Conservation (phyloP, 1,139 yeast genomes). For the Lodderomyces orthopsilosis region DNA sequence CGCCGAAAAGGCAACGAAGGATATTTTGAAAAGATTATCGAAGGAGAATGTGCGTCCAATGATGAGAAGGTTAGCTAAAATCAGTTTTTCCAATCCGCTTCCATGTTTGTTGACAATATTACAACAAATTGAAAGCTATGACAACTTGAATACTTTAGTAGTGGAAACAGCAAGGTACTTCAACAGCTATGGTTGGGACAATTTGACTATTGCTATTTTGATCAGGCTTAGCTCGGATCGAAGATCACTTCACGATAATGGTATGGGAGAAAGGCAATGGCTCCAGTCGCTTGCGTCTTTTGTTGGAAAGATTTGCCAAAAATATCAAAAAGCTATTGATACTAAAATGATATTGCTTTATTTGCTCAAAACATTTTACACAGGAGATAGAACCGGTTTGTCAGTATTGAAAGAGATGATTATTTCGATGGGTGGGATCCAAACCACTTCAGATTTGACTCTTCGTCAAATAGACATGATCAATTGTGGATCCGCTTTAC, state of each 20-base stretch:
- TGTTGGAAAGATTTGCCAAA: constrained; percentile 60
- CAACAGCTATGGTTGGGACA: constrained; percentile 83
- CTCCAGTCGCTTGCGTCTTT: constrained; percentile 69
- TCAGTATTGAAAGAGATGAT: constrained; percentile 69
- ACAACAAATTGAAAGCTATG: constrained; percentile 86
- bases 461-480: constrained; percentile 63
- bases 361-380: constrained; percentile 63
- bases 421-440: constrained; percentile 79
- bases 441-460: constrained; percentile 63
- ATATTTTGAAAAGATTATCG: constrained; percentile 79
- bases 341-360: constrained; percentile 57
- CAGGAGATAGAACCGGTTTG: constrained; percentile 61
- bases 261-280: constrained; percentile 83
- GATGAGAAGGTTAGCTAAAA: constrained; percentile 74
- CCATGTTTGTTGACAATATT: constrained; percentile 67
- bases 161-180: constrained; percentile 81
- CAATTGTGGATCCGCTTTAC: constrained; percentile 62
- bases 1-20: constrained; percentile 82
- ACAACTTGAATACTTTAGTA: constrained; percentile 74
- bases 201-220: constrained; percentile 68
- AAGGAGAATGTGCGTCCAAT: constrained; percentile 76
- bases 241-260: constrained; percentile 69
- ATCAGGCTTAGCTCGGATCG: constrained; percentile 70
- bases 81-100: constrained; percentile 79
- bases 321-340: constrained; percentile 49